Evolutionary conservation across 2,329 filamentous ascomycete genomes (phyloP).

Genomic region (Teratosphaeria zuluensis): DNA sequence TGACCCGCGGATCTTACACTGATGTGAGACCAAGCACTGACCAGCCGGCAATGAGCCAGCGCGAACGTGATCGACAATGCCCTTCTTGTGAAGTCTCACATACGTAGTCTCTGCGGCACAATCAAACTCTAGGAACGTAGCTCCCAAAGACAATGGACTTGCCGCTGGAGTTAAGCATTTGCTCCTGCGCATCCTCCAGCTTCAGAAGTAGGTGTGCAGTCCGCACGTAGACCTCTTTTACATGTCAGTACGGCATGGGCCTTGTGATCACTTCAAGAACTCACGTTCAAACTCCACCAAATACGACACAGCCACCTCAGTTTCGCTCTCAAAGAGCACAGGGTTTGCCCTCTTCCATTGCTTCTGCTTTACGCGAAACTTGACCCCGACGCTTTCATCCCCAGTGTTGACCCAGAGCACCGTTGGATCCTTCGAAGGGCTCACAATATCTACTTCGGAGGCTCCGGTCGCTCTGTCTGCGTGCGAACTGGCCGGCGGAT

Average conservation of each 20-base stretch:
- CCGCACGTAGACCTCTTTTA: conserved; percentile 55
- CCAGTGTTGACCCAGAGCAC: conserved; percentile 61
- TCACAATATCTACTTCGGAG: conserved; percentile 14
- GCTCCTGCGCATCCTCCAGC: conserved; percentile 54
- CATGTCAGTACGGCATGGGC: neutral
- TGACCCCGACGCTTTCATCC: conserved; percentile 54
- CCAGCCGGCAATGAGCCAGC: neutral
- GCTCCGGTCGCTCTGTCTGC: conserved; percentile 9
- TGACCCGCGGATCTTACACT: no score
- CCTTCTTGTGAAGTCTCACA: no score
- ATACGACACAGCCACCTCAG: conserved; percentile 61
- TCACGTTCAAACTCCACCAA: conserved; percentile 63
- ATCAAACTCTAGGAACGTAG: conserved; percentile 11
- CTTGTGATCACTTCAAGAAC: conserved; percentile 8
- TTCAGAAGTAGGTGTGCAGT: conserved; percentile 54
- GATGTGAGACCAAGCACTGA: no score
- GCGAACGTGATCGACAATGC: neutral
- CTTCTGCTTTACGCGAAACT: conserved; percentile 52
- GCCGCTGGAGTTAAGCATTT: conserved; percentile 50
- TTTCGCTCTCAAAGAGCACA: conserved; percentile 47
- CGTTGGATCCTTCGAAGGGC: conserved; percentile 24
- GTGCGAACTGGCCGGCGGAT: conserved; percentile 2
- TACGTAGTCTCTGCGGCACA: neutral
- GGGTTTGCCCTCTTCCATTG: conserved; percentile 37
- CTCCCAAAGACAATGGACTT: conserved; percentile 59